Evolutionary conservation across 352 stramenopile genomes (phyloP), one percentile per base, ranked within the genome.

Genomic region (Plasmopara viticola): DNA sequence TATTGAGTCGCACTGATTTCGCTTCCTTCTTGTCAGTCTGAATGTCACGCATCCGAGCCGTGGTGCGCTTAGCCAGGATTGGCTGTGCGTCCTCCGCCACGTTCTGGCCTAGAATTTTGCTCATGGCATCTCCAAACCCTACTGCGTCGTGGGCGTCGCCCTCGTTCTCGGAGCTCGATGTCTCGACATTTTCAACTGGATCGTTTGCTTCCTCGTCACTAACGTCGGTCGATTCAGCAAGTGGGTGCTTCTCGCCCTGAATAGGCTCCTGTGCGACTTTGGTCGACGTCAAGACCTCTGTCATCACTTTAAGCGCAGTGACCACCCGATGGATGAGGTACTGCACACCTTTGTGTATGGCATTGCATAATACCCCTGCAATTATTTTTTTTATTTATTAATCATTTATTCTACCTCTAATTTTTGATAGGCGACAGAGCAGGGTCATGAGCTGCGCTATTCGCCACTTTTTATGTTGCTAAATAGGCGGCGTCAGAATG

Each of bases 51-150:
- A 91, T 93, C 17, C 80, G 80, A 37, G 76, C 73, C 4, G 80
- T 93, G 41, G 78, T 90, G 15, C 83, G 76, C 70, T 93, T 93
- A 39, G 83, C 80, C 15, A 93, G 68, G 45, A 93, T 91, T 48
- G 83, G 79, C 64, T 79, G 72, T 56, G 74, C 75, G 38, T 89
- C 74, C 10, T 72, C 58, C 1, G 66, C 73, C 33, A 91, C 74
- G 33, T 75, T 87, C 61, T 93, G 83, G 31, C 78, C 64, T 52
- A 93, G 41, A 10, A 93, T 84, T 60, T 93, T 93, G 70, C 70
- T 91, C 83, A 93, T 89, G 38, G 83, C 83, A 44, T 93, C 83
- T 18, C 77, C 83, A 66, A 93, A 90, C 20, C 80, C 83, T 45
- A 93, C 82, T 2, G 77, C 76, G 14, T 86, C 76, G n/a, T 81